Evolutionary conservation across 257 asterid species (phyloP), one percentile per base, ranked within the genome.

Genomic region (Henckelia pumila): DNA sequence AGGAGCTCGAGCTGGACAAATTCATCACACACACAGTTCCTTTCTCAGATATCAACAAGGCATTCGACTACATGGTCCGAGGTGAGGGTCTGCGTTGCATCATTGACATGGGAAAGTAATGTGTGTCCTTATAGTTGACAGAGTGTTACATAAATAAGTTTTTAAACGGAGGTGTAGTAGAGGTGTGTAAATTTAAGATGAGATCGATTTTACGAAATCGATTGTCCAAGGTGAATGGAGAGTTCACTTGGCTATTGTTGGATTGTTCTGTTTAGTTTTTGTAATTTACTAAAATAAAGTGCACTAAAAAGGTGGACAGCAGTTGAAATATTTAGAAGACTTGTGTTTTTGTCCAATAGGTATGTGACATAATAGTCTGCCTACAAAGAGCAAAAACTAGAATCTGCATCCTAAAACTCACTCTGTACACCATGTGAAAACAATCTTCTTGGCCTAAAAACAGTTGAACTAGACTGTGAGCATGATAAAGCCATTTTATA

Each of bases 31-130:
- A 84, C 66, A 37, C 26, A 24, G 70, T 86, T n/a, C 70, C 81
- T 0, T 84, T 84, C 79, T 69, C 87, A 21, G 84, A 86, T 72
- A 86, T 86, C 76, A 86, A 84, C 80, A 84, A 87, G 79, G 95
- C 91, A 1, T 86, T 87, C 14, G 94, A 84, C 10, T 71, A 59
- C 68, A 82, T 87, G 91, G 26, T 77, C 49, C 33, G 56, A 17
- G 87, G 91, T 19, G 85, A 82, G 75, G 30, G 84, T 2, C 74
- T 86, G 11, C 84, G 91, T 19, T 86, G 91, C 83, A 77, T 86
- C 60, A 80, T 84, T 71, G 35, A 66, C 61, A 86, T 86, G 91
- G 91, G 56, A 44, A 47, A 75, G 29, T 80, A 61, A 71, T 40
- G 13, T 13, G 13, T 13, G 50, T 40, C 13, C 1, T 35, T 35